Evolutionary conservation across 2,329 filamentous ascomycete genomes (phyloP), one percentile per base, ranked within the genome.

Genomic region (Paecilomyces dactylethromorphus): DNA sequence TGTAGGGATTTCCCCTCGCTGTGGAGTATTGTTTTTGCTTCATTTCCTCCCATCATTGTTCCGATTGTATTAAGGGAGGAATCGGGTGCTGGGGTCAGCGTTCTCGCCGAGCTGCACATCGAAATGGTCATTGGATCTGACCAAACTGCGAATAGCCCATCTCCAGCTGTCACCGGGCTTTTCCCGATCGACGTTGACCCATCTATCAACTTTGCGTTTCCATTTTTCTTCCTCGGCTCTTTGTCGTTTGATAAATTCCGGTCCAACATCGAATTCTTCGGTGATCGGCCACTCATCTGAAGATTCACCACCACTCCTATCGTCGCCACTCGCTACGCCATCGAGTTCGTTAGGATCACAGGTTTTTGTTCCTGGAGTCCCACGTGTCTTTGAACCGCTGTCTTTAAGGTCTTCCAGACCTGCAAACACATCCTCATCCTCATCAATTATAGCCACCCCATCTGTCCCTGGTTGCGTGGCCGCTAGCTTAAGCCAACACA

Each of bases 251-350:
- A 97, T 87, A 70, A 97, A 99, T 73, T 95, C 91, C 2, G 93
- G 94, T 0, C 94, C 94, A 58, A 99, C 91, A 71, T 99, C 94
- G 68, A 99, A 99, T 72, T 99, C 94, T 75, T 99, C 94, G 56
- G 91, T 91, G 12, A 97, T 90, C 55, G 91, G 85, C 83, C 90
- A 93, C 69, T 92, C 89, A 67, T 92, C 89, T 59, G 75, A 77
- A 7, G 74, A 76, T 57, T 79, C 78, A 54, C 74, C 76, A 56
- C 72, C 74, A 61, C 74, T 78, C 55, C 68, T 70, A 56, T 78
- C 76, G 32, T 76, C 74, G 18, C 69, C 68, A 49, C 70, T 68
- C n/a, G 62, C 64, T 33, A 60, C 63, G 57, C 68, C 65, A 53
- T 65, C 65, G 22, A 62, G 56, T 18, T 64, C 68, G n/a, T 71